These are phyloP conservation scores for Ophiostoma australiae DNA, from an alignment of 2,329 filamentous ascomycete genomes.

Conservation along the genomic window DNA sequence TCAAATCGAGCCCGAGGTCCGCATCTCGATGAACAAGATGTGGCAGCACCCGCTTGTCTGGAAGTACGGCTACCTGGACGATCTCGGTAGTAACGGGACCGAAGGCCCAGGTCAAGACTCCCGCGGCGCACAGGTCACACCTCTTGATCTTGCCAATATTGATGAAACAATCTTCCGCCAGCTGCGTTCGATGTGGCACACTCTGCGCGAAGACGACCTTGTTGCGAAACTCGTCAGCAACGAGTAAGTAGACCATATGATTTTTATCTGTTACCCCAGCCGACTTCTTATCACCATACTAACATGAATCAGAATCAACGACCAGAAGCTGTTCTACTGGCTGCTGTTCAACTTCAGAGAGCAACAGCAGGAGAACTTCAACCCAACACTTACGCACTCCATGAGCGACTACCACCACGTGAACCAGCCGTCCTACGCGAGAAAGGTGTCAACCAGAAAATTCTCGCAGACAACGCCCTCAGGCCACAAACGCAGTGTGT, in stretches of 20 bases:
- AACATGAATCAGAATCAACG: conserved; percentile 59
- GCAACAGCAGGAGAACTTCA: conserved; percentile 82
- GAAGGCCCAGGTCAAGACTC: conserved; percentile 42
- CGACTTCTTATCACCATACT: not conserved
- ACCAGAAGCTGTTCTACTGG: conserved; percentile 91
- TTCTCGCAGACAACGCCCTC: conserved; percentile 47
- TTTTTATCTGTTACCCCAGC: not conserved
- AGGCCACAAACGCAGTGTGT: conserved; percentile 51
- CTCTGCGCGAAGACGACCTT: conserved; percentile 67
- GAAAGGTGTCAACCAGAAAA: conserved; percentile 57
- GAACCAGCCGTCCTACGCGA: conserved; percentile 53
- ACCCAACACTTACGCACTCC: conserved; percentile 73
- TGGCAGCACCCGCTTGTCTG: conserved; percentile 83
- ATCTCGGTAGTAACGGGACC: conserved; percentile 56
- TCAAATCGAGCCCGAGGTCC: conserved; percentile 67
- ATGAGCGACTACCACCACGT: conserved; percentile 88
- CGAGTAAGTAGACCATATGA: conserved; percentile 47
- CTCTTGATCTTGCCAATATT: conserved; percentile 60
- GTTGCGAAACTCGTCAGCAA: conserved; percentile 61
- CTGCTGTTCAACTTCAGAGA: conserved; percentile 77
- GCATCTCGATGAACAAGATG: conserved; percentile 75
- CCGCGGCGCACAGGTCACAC: conserved; percentile 57
- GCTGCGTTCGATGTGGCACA: conserved; percentile 87
- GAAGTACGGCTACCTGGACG: conserved; percentile 74
- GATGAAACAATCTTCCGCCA: conserved; percentile 79